These are phyloP conservation scores for Leccinum cinnamomeum DNA, from an alignment of 1,284 basidiomycete species.

Conservation along the genomic window DNA sequence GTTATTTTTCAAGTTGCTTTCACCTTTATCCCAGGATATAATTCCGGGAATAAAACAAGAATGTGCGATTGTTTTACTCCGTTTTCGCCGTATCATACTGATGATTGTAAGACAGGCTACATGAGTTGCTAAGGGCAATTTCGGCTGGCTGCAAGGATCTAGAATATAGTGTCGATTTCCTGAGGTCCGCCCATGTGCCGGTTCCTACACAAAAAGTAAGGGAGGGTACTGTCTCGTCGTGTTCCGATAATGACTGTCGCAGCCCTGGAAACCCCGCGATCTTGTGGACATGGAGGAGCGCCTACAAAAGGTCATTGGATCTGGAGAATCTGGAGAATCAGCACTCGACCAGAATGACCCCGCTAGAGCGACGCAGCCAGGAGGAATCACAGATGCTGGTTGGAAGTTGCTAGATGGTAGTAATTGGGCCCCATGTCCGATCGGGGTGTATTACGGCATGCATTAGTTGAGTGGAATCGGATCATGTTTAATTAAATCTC, in stretches of 20 bases:
- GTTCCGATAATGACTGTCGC: constrained; percentile 8
- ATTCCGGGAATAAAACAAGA: constrained; percentile 30
- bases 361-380: not conserved
- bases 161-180: constrained; percentile 19
- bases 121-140: constrained; percentile 20
- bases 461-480: not conserved
- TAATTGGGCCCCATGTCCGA: constrained; percentile 63
- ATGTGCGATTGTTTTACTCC: constrained; percentile 35
- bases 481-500: not conserved
- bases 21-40: constrained; percentile 43
- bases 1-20: constrained; percentile 47
- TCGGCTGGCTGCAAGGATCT: constrained; percentile 23
- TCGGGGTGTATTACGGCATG: constrained; percentile 49
- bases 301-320: constrained; percentile 35
- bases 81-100: constrained; percentile 4
- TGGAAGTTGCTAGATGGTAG: constrained; percentile 51
- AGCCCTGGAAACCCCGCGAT: constrained; percentile 52
- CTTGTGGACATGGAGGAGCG: constrained; percentile 57
- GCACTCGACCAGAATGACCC: not conserved
- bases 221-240: not conserved
- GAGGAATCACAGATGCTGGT: constrained; percentile 34
- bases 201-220: constrained; percentile 22
- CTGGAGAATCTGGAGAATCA: constrained; percentile 3
- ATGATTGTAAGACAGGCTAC: constrained; percentile 22
- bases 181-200: constrained; percentile 9